Base-by-base conservation (phyloP, 2,329 filamentous ascomycete species). In the Pyrenophora graminea region DNA sequence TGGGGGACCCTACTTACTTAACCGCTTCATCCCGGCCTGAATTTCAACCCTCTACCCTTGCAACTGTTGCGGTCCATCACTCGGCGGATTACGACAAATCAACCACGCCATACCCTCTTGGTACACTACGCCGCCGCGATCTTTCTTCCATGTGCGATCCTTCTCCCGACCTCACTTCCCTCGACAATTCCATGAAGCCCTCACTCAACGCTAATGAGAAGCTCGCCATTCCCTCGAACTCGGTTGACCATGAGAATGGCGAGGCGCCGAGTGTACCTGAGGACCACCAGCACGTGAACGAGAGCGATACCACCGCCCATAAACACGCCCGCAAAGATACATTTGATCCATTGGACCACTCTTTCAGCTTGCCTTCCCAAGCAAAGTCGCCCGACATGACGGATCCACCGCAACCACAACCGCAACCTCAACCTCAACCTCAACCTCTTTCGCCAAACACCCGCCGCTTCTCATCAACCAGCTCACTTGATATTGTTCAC, bases 171-270 rank as follows among this genome's bases (percentile, higher is more conserved):
- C 7, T 17, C 10, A 15, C n/a, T 8, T 15, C 19, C 18, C 13
- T 9, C 9, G 7, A 34, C 39, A 21, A 23, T 17, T 10, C 44
- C 34, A 48, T 34, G 23, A 5, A 17, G 6, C 31, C 13, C 17
- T 21, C 38, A 2, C 32, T 25, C 34, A 19, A 44, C 21, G 9
- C 23, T 30, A 21, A 19, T 7, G 25, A 30, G 3, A 21, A 18
- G 6, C n/a, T 32, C 21, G 21, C 18, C 19, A 18, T 17, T 7
- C 41, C 37, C 12, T 6, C 10, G 10, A 21, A 42, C 6, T 31
- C 41, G 10, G 21, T 45, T 38, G 21, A 42, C 21, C 27, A 41
- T 30, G 21, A 49, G 31, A 39, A 42, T 23, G 21, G 40, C 33
- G 21, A 49, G 31, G 37, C 25, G 13, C 30, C 38, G 18, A 43